Evolutionary conservation across 2,329 filamentous ascomycete species (phyloP), one percentile per base, ranked within the genome.

Genomic region (Fusarium gaditjirri): DNA sequence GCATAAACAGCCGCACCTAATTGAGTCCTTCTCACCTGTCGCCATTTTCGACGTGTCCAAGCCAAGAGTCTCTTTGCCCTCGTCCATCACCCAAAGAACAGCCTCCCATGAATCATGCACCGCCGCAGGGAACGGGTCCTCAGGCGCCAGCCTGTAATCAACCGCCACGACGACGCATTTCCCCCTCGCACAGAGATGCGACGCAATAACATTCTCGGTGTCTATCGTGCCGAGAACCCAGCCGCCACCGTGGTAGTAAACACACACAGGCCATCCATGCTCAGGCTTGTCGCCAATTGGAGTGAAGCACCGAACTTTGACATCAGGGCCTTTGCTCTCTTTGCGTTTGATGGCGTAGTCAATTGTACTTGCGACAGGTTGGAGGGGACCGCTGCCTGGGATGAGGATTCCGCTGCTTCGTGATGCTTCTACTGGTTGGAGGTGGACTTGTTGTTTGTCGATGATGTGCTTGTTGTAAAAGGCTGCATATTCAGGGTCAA

Each of bases 381-480:
- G 64, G 0, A 63, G 8, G 2, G 65, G 64, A 2, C 65, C 65
- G 2, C 56, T 55, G 3, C 65, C 65, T 0, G 64, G 64, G 0
- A 68, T 63, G 14, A 68, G 65, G 6, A 64, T 33, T 0, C 57
- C 64, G 3, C 64, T 68, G 1, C 43, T 36, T 19, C 65, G 57
- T 0, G 65, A 68, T 0, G 57, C 39, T 16, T 56, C 35, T 19
- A 68, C 42, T 3, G 64, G 57, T 27, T 68, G 57, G 3, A 68
- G 64, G 12, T 68, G 64, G 0, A 68, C 65, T 35, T 68, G 65
- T 11, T 68, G 64, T 8, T 68, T 68, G 6, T 68, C 58, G 21
- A 64, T 29, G 16, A 68, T 68, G 17, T 68, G 65, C 3, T 68
- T 68, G n/a, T 68, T 68, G 6, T 68, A 64, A 0, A 68, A 68